Evolutionary conservation across 129 eudicot species (phyloP), one percentile per base, ranked within the genome.

Genomic region (Rutidosis leptorrhynchoides): DNA sequence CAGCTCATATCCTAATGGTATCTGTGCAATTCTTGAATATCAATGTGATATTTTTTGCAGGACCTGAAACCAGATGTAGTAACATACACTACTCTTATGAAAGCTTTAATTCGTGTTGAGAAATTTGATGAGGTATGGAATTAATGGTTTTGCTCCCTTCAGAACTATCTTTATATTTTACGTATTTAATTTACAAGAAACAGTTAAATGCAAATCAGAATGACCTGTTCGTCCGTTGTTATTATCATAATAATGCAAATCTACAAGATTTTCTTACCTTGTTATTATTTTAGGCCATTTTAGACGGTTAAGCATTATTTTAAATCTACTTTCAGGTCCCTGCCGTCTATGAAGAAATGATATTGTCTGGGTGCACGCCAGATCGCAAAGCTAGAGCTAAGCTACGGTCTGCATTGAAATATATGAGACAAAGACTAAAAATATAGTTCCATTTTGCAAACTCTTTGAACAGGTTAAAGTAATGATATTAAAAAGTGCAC

Each of bases 31-130:
- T 28, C 32, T 15, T 7, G 15, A 28, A 74, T 57, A n/a, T 55
- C 9, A 64, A 27, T 20, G 14, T 48, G 32, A 48, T 70, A 46
- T 76, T 51, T 53, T 6, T 17, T 74, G 74, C 95, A 93, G 98
- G 89, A 84, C 75, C 65, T 93, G 81, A 88, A 89, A 71, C 98
- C 98, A 16, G 98, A 93, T 79, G 96, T 89, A 42, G 95, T 93
- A 45, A 93, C 98, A 23, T 93, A 85, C 74, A 93, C 98, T 29
- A 93, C 98, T 43, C 95, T 93, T 21, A 93, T 93, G 98, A 93
- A 93, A 81, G 85, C 89, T 51, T 77, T 93, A 53, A 82, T 93
- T 56, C 95, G 95, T 19, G 98, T 89, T 48, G 96, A 89, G 78
- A 93, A 88, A 69, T 88, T 62, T 64, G 89, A 89, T 24, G 82